Conservation (phyloP, 1,139 yeast genomes). For the Yamadazyma spencermartinsiae region DNA sequence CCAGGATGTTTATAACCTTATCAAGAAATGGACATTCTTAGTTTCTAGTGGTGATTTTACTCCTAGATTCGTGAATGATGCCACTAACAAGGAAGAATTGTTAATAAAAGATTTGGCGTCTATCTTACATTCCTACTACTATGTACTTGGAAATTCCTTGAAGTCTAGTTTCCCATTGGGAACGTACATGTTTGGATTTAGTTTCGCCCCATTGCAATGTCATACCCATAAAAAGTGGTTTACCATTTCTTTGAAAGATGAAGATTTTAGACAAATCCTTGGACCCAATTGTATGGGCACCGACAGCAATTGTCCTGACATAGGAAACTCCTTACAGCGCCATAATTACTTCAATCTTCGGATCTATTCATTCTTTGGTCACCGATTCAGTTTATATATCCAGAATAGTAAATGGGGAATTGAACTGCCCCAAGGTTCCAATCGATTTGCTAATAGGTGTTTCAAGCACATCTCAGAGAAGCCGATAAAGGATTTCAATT, state of each 20-base stretch:
- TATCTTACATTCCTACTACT: constrained; percentile 27
- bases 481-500: constrained; percentile 28
- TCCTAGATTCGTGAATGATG: constrained; percentile 9
- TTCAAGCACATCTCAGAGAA: constrained; percentile 22
- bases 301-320: background rate
- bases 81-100: constrained; percentile 11
- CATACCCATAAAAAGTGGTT: constrained; percentile 14
- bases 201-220: constrained; percentile 21
- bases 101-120: constrained; percentile 16
- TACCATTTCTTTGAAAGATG: background rate
- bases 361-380: constrained; percentile 27
- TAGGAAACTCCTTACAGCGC: constrained; percentile 20
- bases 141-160: constrained; percentile 25
- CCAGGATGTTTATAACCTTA: constrained; percentile 19
- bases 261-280: background rate
- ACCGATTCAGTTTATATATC: constrained; percentile 21
- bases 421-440: constrained; percentile 7
- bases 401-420: constrained; percentile 21
- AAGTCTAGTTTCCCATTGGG: constrained; percentile 28
- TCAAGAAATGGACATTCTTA: constrained; percentile 24
- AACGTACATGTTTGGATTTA: constrained; percentile 24
- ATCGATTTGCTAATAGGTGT: constrained; percentile 19
- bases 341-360: constrained; percentile 30
- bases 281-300: background rate
- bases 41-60: constrained; percentile 25